These are phyloP conservation scores for Zopfochytrium polystomum DNA, from an alignment of 371 early-diverging fungal species.

Conservation along the genomic window DNA sequence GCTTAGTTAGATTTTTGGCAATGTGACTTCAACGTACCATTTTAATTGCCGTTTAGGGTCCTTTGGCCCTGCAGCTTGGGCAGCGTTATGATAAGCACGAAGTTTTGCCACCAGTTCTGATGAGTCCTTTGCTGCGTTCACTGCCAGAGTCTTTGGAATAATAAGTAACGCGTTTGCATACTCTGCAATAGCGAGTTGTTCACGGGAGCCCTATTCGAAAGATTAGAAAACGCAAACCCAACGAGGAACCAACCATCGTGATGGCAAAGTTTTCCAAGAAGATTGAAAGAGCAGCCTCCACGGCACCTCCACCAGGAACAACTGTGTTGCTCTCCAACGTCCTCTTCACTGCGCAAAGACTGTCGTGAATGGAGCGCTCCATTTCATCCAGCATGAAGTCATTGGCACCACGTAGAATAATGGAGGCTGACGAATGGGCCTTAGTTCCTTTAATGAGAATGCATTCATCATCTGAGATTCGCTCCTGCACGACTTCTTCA, in stretches of 20 bases:
- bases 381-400: conserved; percentile 99
- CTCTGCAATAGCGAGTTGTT: conserved; percentile 98
- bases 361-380: conserved; percentile 98
- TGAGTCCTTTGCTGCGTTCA: conserved; percentile 99
- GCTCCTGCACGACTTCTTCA: conserved; percentile 94
- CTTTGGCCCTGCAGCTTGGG: conserved; percentile 55
- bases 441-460: conserved; percentile 95
- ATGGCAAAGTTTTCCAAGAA: conserved; percentile 98
- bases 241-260: conserved; percentile 60
- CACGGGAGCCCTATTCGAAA: conserved; percentile 56
- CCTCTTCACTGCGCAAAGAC: conserved; percentile 96
- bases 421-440: conserved; percentile 82
- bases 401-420: conserved; percentile 98
- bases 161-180: conserved; percentile 96
- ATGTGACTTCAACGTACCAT: conserved; percentile 46
- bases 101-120: conserved; percentile 95
- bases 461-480: conserved; percentile 97
- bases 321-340: conserved; percentile 96
- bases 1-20: too few species aligned
- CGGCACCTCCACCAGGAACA: conserved; percentile 99
- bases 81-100: conserved; percentile 90
- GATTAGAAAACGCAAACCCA: conserved; percentile 1
- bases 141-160: conserved; percentile 97
- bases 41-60: conserved; percentile 74
- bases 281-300: conserved; percentile 96